Evolutionary conservation across 2,329 filamentous ascomycete species (phyloP), one percentile per base, ranked within the genome.

Genomic region (Xylariaceae sp.): DNA sequence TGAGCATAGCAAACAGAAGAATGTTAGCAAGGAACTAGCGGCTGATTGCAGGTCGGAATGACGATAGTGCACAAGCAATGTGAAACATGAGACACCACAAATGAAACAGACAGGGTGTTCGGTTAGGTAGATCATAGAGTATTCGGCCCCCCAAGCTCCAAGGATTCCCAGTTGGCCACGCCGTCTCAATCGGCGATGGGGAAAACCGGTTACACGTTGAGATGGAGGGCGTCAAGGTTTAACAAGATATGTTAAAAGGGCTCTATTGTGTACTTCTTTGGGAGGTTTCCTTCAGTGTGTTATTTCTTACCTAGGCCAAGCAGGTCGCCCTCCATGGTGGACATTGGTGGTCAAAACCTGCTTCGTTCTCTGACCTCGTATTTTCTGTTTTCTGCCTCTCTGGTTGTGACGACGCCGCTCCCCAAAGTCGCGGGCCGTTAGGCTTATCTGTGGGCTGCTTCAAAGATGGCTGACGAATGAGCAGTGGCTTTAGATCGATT

Each of bases 21-120:
- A 60, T 51, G 64, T 67, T 69, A 68, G 65, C 65, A 55, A 49
- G 63, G 51, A 46, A 64, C 51, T 59, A 65, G 48, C 70, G 72
- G 74, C 60, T 67, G 66, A 64, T 65, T 75, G 73, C 76, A 76
- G 66, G 63, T 73, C 68, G 69, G 66, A 74, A 75, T 77, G 76
- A 75, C 71, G 74, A 75, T 65, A 71, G 67, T 71, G 74, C 74
- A 6, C 67, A 71, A 71, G 71, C 70, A 69, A 75, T 67, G 74
- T 79, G 77, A 79, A 80, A 79, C 76, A 74, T 65, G 66, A 76
- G 76, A 75, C 71, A 75, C 70, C 68, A 72, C 69, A 73, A 75
- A 77, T 78, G 75, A 78, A 75, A 79, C 77, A 73, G 67, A 67
- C 71, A 68, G 69, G 67, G 73, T 67, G 68, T 71, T 67, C 62